Conservation (phyloP, 2,329 filamentous ascomycete genomes). For the Alternaria brassicae region DNA sequence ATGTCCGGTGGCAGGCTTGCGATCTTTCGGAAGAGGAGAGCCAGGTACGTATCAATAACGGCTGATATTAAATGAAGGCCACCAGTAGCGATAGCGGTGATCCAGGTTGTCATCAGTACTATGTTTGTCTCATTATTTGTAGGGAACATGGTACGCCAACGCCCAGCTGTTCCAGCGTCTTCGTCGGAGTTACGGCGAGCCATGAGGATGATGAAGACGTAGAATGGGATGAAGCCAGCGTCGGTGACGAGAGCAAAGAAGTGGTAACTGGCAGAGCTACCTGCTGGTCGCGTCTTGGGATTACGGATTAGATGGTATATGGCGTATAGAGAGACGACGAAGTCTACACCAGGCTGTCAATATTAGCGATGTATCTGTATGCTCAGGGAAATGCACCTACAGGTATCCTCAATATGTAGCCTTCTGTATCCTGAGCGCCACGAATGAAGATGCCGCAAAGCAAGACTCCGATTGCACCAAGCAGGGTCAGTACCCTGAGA, state of each 20-base stretch:
- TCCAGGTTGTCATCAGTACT: slow-evolving; percentile 72
- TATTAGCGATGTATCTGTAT: slow-evolving; percentile 21
- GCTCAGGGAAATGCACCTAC: slow-evolving; percentile 59
- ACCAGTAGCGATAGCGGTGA: slow-evolving; percentile 68
- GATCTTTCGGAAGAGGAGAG: slow-evolving; percentile 82
- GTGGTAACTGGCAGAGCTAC: slow-evolving; percentile 86
- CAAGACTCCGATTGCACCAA: slow-evolving; percentile 74
- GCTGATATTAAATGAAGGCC: slow-evolving; percentile 76
- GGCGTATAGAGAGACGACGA: slow-evolving; percentile 75
- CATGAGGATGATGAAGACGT: slow-evolving; percentile 65
- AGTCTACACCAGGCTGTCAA: slow-evolving; percentile 74
- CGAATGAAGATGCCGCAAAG: slow-evolving; percentile 79
- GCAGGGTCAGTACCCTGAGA: slow-evolving; percentile 70
- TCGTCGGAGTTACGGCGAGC: slow-evolving; percentile 60
- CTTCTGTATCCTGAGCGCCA: slow-evolving; percentile 67
- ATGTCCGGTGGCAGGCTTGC: slow-evolving; percentile 85
- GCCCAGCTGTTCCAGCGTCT: slow-evolving; percentile 53
- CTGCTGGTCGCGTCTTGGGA: slow-evolving; percentile 74
- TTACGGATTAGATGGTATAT: slow-evolving; percentile 80
- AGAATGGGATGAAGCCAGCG: slow-evolving; percentile 68
- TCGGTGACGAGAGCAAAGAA: slow-evolving; percentile 81
- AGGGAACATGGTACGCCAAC: slow-evolving; percentile 75
- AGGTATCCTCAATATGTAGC: slow-evolving; percentile 78
- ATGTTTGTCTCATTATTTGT: slow-evolving; percentile 62
- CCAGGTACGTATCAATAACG: slow-evolving; percentile 75